Base-by-base conservation (phyloP, 1,284 basidiomycete genomes). In the Veloporphyrellus conicus region DNA sequence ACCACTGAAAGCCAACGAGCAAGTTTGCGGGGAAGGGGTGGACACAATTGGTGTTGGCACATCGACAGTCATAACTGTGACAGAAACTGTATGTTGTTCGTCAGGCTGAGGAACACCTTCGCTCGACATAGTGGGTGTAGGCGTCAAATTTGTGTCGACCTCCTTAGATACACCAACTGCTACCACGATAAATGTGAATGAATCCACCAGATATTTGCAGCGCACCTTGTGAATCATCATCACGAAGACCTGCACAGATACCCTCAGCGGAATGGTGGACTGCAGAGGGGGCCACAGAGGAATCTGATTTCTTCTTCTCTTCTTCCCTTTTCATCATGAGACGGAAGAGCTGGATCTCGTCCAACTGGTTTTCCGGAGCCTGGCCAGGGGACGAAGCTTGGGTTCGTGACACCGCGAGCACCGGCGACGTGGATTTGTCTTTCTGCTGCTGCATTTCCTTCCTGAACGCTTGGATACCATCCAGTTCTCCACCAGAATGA, bases 381-480 rank as follows among this genome's bases (percentile, higher is more conserved):
- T 50, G 57, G 20, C 33, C 38, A 16, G 56, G 38, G 40, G 61
- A 49, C 16, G 68, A 64, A n/a, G 65, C 42, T 40, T 62, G 69
- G n/a, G 57, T 48, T 37, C 66, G 62, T 18, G 66, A 47, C 34
- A 44, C 47, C 29, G 54, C 27, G 27, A 45, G 33, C 14, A 46
- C 51, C 7, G 52, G 55, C 4, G 53, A 49, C 23, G 47, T 42
- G 28, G 58, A 48, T 60, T 79, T 79, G 54, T 75, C 88, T 56
- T 83, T 87, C 65, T 90, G 89, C 62, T 86, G 88, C 75, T 87
- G 89, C 75, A 90, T 79, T 50, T 83, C 85, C 63, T 84, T 88
- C 74, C 92, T 93, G 81, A 90, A 93, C 2, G 84, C 89, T 61
- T 93, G 91, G 42, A 93, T 91, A 43, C 86, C 82, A 64, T 93